Percentiles rank a stretch among this genome's conserved stretches.
Evolutionary conservation across 352 stramenopile genomes (phyloP).

Genomic region (Hyphochytrium catenoides): DNA sequence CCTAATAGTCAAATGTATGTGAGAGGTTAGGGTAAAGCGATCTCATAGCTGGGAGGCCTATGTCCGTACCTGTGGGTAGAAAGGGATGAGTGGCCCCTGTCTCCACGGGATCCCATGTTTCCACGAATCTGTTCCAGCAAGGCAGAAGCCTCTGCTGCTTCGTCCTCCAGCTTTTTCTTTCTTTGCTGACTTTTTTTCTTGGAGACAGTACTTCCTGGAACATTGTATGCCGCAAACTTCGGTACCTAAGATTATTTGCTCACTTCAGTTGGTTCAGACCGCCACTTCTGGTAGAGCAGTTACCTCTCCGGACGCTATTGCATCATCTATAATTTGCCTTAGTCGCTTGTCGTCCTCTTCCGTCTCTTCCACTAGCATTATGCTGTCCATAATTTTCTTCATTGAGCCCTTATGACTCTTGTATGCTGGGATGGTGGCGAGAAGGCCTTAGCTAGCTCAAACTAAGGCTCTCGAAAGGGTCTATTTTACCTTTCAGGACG

Average conservation of each 20-base stretch:
- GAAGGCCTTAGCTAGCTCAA: neutral
- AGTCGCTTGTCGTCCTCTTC: conserved; percentile 47
- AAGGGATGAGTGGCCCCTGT: conserved; percentile 13
- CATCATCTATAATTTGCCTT: conserved; percentile 27
- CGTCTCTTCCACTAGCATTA: conserved; percentile 67
- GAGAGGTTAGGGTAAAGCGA: neutral
- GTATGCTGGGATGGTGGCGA: conserved; percentile 19
- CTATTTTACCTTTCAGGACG: conserved; percentile 17
- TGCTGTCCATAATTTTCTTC: conserved; percentile 38
- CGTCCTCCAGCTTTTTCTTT: conserved; percentile 32
- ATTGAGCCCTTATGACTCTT: conserved; percentile 44
- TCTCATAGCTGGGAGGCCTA: conserved; percentile 2
- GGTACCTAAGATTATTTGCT: conserved; percentile 10
- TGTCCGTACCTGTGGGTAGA: conserved; percentile 15
- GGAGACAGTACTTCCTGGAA: conserved; percentile 14
- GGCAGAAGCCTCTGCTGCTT: conserved; percentile 25
- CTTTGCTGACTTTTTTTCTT: conserved; percentile 20
- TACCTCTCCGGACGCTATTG: conserved; percentile 23
- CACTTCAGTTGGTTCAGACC: conserved; percentile 17
- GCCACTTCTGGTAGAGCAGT: conserved; percentile 18
- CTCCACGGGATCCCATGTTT: conserved; percentile 19
- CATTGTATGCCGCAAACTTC: no score
- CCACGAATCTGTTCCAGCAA: conserved; percentile 27
- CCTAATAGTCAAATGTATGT: conserved; percentile 9
- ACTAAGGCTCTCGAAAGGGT: neutral